A percentile compares a stretch with the other conserved stretches of the same genome.
phyloP scores from a whole-genome alignment of 192 early-diverging fungal species.

The Globomyces pollinis-pini region DNA sequence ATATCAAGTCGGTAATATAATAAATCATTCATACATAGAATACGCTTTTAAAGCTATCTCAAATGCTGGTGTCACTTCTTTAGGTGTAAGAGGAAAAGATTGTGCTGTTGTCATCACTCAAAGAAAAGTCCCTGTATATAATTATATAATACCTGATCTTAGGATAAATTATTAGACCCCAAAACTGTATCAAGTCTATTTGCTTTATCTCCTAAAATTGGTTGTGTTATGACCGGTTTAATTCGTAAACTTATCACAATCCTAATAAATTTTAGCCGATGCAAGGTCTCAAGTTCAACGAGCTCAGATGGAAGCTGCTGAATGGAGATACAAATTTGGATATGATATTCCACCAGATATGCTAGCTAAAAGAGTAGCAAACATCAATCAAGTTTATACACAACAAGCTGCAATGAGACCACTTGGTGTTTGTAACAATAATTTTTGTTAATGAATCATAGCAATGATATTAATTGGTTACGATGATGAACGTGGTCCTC shows the following conservation, averaged over 20 bases:
- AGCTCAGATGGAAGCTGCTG: constrained; percentile 91
- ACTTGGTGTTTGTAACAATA: constrained; percentile 86
- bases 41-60: constrained; percentile 99
- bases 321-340: constrained; percentile 98
- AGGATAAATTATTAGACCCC: constrained; percentile 96
- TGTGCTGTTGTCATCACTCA: constrained; percentile 92
- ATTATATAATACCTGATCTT: no score
- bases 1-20: constrained; percentile 89
- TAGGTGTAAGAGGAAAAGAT: constrained; percentile 94
- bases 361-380: constrained; percentile 96
- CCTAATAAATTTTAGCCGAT: constrained; percentile 57
- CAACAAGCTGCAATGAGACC: constrained; percentile 99
- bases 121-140: constrained; percentile 85
- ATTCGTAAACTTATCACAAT: no score
- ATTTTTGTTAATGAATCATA: constrained; percentile 39
- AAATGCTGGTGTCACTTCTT: constrained; percentile 89
- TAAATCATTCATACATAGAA: constrained; percentile 70
- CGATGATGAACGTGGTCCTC: constrained; percentile 94
- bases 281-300: constrained; percentile 87
- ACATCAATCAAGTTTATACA: constrained; percentile 98
- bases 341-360: constrained; percentile 95
- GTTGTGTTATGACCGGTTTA: constrained; percentile 98
- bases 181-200: constrained; percentile 90
- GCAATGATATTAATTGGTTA: constrained; percentile 96
- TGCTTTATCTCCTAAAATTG: constrained; percentile 83